Percentiles rank a stretch among this genome's conserved stretches.
These are phyloP conservation scores for Flaveria brownii DNA, from an alignment of 129 eudicot genomes.

Conservation along the genomic window DNA sequence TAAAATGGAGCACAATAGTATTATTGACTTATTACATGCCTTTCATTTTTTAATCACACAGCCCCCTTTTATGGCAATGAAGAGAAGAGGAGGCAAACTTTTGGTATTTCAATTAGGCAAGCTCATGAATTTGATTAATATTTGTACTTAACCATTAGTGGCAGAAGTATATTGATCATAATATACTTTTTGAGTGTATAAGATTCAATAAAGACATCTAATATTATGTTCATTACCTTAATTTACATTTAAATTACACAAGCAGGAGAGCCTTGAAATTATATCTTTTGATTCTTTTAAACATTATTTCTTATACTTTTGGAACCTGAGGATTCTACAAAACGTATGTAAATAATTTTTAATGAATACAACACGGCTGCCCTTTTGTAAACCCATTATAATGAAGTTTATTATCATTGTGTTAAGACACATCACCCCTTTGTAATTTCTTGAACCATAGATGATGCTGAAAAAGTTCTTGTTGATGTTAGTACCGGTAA, in stretches of 20 bases:
- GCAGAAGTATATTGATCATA: constrained; percentile 13
- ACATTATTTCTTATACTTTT: not conserved
- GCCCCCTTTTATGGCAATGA: constrained; percentile 98
- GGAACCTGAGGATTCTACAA: not conserved
- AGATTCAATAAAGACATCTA: constrained; percentile 3
- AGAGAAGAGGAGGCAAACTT: constrained; percentile 88
- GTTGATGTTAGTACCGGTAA: too few species aligned
- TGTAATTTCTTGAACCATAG: too few species aligned
- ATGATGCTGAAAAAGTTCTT: too few species aligned
- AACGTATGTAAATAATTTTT: not conserved
- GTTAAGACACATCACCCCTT: too few species aligned
- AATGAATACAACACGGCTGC: not conserved
- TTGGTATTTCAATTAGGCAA: constrained; percentile 90
- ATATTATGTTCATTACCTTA: not conserved
- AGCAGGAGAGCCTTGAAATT: constrained; percentile 14
- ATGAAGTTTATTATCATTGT: too few species aligned
- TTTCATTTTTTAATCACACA: constrained; percentile 23
- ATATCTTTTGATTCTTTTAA: not conserved
- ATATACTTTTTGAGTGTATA: not conserved
- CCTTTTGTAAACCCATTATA: too few species aligned
- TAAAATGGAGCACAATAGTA: too few species aligned
- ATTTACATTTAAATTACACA: not conserved
- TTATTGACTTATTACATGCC: not conserved
- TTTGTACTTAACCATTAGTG: not conserved
- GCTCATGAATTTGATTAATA: constrained; percentile 25